Percentiles rank a stretch among this genome's conserved stretches.
Conservation (phyloP, 306 rosid species). For the Gastrolobium villosum region DNA sequence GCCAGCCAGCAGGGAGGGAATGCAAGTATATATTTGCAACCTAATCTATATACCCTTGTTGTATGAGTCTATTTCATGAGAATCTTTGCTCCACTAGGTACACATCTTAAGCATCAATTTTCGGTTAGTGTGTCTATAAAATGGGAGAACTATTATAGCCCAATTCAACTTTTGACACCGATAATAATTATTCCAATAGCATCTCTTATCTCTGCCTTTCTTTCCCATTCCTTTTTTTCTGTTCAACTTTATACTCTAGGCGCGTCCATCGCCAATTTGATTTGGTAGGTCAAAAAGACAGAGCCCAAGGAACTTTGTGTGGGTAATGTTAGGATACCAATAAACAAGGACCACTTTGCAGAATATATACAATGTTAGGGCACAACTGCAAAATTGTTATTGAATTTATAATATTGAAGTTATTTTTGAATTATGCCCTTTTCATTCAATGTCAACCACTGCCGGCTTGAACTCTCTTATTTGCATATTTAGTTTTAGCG, state of each 20-base stretch:
- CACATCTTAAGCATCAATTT: constrained; percentile 45
- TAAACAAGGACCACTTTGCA: constrained; percentile 33
- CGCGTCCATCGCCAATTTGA: constrained; percentile 43
- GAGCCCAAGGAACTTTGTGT: constrained; percentile 51
- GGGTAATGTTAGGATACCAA: constrained; percentile 45
- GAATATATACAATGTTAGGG: constrained; percentile 30
- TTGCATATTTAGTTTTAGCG: constrained; percentile 1
- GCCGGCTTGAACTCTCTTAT: constrained; percentile 25
- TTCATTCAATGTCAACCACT: constrained; percentile 44
- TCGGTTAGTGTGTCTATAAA: constrained; percentile 53
- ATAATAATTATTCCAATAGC: constrained; percentile 62
- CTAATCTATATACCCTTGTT: constrained; percentile 44
- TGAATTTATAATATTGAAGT: constrained; percentile 4
- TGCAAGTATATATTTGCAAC: constrained; percentile 10
- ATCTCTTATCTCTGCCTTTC: constrained; percentile 74
- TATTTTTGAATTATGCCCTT: constrained; percentile 14
- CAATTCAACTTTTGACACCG: constrained; percentile 50
- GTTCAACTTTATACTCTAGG: constrained; percentile 55
- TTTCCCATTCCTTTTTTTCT: constrained; percentile 40
- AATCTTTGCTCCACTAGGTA: constrained; percentile 55
- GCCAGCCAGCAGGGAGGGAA: constrained; percentile 11
- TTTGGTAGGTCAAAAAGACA: constrained; percentile 53
- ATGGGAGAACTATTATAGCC: constrained; percentile 41
- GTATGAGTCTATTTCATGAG: constrained; percentile 41
- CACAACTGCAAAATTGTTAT: constrained; percentile 19